phyloP scores from a whole-genome alignment of 768 basidiomycete species.

The Rhodotorula graminis region DNA sequence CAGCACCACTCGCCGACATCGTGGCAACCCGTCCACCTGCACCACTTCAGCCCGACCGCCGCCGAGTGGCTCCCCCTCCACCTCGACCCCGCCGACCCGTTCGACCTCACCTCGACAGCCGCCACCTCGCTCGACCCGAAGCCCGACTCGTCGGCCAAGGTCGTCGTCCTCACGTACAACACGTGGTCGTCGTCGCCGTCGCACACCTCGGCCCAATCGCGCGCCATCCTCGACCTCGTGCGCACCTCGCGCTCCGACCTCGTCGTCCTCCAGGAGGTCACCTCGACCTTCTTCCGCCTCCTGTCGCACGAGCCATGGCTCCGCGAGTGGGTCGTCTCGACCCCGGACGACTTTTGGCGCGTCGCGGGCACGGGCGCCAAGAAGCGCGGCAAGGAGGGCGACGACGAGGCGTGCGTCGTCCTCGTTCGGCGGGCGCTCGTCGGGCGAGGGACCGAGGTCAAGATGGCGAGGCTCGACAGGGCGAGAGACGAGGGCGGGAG shows the following conservation, averaged over 20 bases:
- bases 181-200: slow-evolving; percentile 15
- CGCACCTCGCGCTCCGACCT: not conserved
- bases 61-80: not conserved
- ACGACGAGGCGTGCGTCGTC: slow-evolving; percentile 31
- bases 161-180: slow-evolving; percentile 24
- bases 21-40: not conserved
- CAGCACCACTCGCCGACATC: not conserved
- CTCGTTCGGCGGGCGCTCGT: slow-evolving; percentile 5
- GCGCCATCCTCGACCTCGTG: slow-evolving; percentile 10
- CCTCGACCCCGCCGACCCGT: not conserved
- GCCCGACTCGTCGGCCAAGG: too few species aligned
- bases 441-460: not conserved
- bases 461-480: slow-evolving; percentile 4
- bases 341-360: slow-evolving; percentile 23
- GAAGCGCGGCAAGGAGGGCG: slow-evolving; percentile 8
- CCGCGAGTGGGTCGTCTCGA: slow-evolving; percentile 4
- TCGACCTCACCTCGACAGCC: too few species aligned
- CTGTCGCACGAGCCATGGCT: slow-evolving; percentile 15
- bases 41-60: not conserved
- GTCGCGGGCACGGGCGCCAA: not conserved
- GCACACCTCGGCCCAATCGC: slow-evolving; percentile 13
- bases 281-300: slow-evolving; percentile 10
- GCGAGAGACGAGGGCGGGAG: slow-evolving; percentile 26
- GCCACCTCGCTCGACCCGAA: too few species aligned
- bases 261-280: slow-evolving; percentile 35